These are phyloP conservation scores for Thraustochytrium sp. DNA, from an alignment of 352 stramenopile genomes.

Conservation along the genomic window DNA sequence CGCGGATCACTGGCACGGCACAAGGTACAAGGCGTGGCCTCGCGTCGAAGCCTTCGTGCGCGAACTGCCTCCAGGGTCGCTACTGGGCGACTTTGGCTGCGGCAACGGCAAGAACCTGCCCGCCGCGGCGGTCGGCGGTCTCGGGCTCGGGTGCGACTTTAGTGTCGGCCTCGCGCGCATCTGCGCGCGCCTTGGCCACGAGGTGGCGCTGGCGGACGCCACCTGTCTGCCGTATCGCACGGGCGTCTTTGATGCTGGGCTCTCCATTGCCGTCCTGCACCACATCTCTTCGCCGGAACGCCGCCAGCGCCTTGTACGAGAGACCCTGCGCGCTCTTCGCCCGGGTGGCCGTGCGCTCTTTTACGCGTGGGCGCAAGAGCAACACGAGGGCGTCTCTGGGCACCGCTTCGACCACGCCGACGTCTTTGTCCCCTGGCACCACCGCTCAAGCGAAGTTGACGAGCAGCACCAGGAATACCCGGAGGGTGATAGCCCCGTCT, in stretches of 20 bases:
- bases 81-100: slow-evolving; percentile 75
- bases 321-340: slow-evolving; percentile 64
- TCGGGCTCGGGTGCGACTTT: slow-evolving; percentile 54
- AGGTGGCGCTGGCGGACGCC: slow-evolving; percentile 60
- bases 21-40: slow-evolving; percentile 63
- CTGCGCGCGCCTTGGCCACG: slow-evolving; percentile 48
- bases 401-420: slow-evolving; percentile 60
- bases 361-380: slow-evolving; percentile 75
- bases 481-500: slow-evolving; percentile 49
- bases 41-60: slow-evolving; percentile 61
- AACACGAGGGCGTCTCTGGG: slow-evolving; percentile 51
- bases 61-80: slow-evolving; percentile 54
- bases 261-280: slow-evolving; percentile 81
- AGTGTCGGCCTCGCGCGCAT: slow-evolving; percentile 55
- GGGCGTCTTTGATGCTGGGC: slow-evolving; percentile 66
- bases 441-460: slow-evolving; percentile 36
- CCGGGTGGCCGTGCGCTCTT: slow-evolving; percentile 61
- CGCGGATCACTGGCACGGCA: slow-evolving; percentile 72
- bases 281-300: slow-evolving; percentile 67
- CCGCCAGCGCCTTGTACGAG: slow-evolving; percentile 60
- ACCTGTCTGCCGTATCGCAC: slow-evolving; percentile 64
- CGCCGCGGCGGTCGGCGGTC: slow-evolving; percentile 55
- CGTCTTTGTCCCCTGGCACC: slow-evolving; percentile 72
- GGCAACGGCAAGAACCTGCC: slow-evolving; percentile 76
- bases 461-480: background rate